Evolutionary conservation across 2,329 filamentous ascomycete genomes (phyloP).

Genomic region (Teratosphaeria epicoccoides): DNA sequence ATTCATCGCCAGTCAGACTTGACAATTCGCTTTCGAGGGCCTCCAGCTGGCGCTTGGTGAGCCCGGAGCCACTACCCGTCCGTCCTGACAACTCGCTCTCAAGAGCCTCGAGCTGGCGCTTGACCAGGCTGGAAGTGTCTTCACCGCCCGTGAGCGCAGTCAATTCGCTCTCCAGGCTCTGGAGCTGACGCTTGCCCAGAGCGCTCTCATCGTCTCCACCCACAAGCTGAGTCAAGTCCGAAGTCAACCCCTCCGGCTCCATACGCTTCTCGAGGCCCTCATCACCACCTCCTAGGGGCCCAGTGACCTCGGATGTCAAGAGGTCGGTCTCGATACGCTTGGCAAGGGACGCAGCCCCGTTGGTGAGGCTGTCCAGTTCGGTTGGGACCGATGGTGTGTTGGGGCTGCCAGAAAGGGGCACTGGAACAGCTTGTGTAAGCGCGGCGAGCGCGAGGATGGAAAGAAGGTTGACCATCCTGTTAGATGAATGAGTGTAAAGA

Average conservation of each 20-base stretch:
- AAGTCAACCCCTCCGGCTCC: not conserved
- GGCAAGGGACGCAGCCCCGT: not conserved
- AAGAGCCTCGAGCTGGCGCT: not conserved
- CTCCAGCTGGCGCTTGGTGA: not conserved
- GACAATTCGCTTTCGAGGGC: not conserved
- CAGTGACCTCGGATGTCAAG: not conserved
- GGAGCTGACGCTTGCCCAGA: not conserved
- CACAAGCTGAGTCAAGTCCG: not conserved
- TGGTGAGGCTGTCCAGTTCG: not conserved
- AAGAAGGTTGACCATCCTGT: not conserved
- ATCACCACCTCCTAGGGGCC: not conserved
- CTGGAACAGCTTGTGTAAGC: not conserved
- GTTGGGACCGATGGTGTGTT: not conserved
- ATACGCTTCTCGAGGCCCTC: not conserved
- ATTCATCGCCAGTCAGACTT: no score
- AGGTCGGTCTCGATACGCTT: not conserved
- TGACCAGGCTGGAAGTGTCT: not conserved
- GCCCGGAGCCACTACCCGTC: no score
- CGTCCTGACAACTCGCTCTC: no score
- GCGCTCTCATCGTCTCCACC: not conserved
- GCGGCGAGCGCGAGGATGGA: not conserved
- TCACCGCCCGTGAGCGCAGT: not conserved
- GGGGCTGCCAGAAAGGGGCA: not conserved
- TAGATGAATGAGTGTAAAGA: not conserved
- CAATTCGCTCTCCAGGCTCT: not conserved